Conservation (phyloP, 1,284 basidiomycete species). For the Malassezia slooffiae region DNA sequence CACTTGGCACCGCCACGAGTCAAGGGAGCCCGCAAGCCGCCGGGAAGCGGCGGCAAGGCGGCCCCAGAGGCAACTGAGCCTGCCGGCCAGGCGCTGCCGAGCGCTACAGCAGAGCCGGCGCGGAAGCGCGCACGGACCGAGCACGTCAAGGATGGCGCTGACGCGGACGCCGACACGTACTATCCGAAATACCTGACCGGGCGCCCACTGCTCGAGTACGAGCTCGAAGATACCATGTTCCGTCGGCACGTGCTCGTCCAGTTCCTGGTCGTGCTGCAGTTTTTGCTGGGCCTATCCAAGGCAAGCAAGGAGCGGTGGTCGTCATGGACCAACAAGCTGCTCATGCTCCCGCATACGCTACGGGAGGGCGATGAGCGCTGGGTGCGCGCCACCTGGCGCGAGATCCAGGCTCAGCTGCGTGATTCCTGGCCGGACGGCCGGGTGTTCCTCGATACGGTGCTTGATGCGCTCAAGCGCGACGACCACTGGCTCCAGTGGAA, state of each 20-base stretch:
- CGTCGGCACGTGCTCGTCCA: constrained; percentile 83
- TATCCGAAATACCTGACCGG: constrained; percentile 83
- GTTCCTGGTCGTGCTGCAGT: constrained; percentile 67
- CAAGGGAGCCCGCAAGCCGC: neutral
- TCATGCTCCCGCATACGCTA: constrained; percentile 24
- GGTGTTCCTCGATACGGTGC: constrained; percentile 26
- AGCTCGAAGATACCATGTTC: constrained; percentile 74
- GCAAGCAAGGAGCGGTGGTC: constrained; percentile 57
- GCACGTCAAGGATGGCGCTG: constrained; percentile 2
- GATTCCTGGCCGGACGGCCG: constrained; percentile 31
- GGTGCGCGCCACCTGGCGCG: constrained; percentile 35
- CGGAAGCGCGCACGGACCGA: neutral
- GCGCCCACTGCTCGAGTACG: constrained; percentile 69
- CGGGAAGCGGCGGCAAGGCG: neutral
- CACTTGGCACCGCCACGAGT: no score
- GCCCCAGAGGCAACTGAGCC: neutral
- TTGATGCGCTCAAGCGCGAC: constrained; percentile 29
- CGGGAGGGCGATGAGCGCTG: constrained; percentile 31
- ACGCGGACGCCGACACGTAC: constrained; percentile 55
- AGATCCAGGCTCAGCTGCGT: constrained; percentile 26
- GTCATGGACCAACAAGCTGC: constrained; percentile 42
- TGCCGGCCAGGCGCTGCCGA: neutral
- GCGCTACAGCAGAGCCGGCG: no score
- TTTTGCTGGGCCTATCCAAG: constrained; percentile 66
- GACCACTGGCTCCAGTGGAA: constrained; percentile 41